phyloP scores from a whole-genome alignment of 2,329 filamentous ascomycete genomes.

The Diplocarpon rosae region DNA sequence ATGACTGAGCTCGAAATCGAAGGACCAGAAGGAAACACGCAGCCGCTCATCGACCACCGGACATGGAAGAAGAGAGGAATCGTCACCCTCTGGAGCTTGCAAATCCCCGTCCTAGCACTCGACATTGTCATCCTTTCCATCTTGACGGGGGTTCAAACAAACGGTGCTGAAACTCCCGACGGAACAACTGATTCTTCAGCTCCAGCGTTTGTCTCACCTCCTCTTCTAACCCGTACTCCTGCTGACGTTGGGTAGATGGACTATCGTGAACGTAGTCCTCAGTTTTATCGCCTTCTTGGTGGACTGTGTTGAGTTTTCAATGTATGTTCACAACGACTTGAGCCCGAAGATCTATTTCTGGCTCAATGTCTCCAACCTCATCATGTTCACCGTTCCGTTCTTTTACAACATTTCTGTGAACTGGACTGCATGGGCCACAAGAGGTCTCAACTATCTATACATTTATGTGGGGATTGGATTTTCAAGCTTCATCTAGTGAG shows the following conservation, averaged over 20 bases:
- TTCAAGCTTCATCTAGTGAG: background rate
- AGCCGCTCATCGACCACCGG: background rate
- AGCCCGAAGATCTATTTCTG: background rate
- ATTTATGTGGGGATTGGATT: background rate
- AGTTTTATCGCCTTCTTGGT: background rate
- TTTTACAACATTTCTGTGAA: background rate
- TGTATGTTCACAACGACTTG: slow-evolving; percentile 1
- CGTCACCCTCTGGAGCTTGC: background rate
- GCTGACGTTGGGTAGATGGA: background rate
- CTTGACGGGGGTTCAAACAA: background rate
- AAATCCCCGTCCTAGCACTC: background rate
- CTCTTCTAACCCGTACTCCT: background rate
- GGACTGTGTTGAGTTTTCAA: background rate
- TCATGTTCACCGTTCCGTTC: background rate
- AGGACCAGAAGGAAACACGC: background rate
- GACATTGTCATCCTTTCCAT: background rate
- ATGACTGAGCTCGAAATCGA: too few species aligned
- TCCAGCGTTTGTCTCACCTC: background rate
- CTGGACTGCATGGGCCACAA: background rate
- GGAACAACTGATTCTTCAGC: background rate
- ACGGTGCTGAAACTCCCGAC: background rate
- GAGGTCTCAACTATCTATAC: background rate
- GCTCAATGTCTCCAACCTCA: background rate
- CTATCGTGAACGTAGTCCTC: background rate
- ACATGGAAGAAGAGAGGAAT: slow-evolving; percentile 2